These are phyloP conservation scores for Sutorius australiensis DNA, from an alignment of 768 basidiomycete genomes.

Conservation along the genomic window DNA sequence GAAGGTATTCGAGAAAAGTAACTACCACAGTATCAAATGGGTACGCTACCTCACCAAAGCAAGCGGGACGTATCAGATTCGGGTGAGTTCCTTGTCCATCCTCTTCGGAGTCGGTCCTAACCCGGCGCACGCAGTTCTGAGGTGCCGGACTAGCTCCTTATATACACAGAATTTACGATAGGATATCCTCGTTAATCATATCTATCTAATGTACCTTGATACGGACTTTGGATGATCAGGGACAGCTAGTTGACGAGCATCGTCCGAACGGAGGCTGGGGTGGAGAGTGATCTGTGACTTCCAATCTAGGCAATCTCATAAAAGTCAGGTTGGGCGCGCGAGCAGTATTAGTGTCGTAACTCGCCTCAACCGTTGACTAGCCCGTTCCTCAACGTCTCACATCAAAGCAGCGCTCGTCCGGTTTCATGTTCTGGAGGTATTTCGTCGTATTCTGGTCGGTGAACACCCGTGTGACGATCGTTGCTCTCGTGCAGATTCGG, in stretches of 20 bases:
- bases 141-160: conserved; percentile 7
- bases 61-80: conserved; percentile 88
- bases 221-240: conserved; percentile 7
- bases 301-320: conserved; percentile 28
- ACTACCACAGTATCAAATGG: conserved; percentile 95
- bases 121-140: conserved; percentile 26
- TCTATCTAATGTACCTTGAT: conserved; percentile 27
- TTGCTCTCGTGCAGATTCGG: conserved; percentile 60
- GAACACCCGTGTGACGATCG: neutral
- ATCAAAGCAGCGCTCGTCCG: conserved; percentile 19
- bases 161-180: conserved; percentile 26
- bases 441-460: neutral
- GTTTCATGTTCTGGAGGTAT: conserved; percentile 50
- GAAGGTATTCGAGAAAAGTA: conserved; percentile 96
- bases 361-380: conserved; percentile 12
- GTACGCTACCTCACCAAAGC: conserved; percentile 93
- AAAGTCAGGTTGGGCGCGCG: neutral
- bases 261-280: neutral
- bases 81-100: conserved; percentile 53
- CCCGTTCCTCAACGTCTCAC: conserved; percentile 6
- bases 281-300: conserved; percentile 6
- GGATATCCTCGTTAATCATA: conserved; percentile 22
- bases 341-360: conserved; percentile 20
- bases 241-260: neutral
- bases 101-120: neutral